These are phyloP conservation scores for Lathyrus oleraceus DNA, from an alignment of 306 rosid genomes.

Conservation along the genomic window DNA sequence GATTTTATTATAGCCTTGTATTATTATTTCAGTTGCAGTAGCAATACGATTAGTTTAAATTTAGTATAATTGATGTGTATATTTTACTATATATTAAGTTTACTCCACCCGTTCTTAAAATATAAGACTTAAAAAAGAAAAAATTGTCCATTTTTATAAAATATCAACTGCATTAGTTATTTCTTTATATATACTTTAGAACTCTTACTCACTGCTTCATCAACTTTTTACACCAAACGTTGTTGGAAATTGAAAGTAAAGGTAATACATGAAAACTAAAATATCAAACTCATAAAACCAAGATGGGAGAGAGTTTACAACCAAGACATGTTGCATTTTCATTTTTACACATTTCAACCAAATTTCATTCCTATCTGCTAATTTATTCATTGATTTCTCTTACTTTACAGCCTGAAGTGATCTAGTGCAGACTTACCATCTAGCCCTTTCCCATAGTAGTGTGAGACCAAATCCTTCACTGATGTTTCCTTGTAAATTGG, in stretches of 20 bases:
- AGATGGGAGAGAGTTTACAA: not conserved
- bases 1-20: too few relatives aligned
- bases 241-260: not conserved
- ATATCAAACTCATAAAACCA: not conserved
- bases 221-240: too few relatives aligned
- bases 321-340: not conserved
- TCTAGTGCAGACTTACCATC: slow-evolving; percentile 28
- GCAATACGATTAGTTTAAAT: too few relatives aligned
- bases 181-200: too few relatives aligned
- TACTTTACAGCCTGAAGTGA: not conserved
- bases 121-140: too few relatives aligned
- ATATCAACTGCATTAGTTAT: too few relatives aligned
- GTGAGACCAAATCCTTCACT: not conserved
- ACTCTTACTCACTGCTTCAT: too few relatives aligned
- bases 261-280: not conserved
- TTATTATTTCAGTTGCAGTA: too few relatives aligned
- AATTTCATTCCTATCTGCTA: not conserved
- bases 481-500: slow-evolving; percentile 24
- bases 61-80: too few relatives aligned
- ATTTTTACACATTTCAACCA: not conserved
- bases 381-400: not conserved
- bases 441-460: slow-evolving; percentile 13
- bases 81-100: too few relatives aligned
- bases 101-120: too few relatives aligned
- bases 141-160: too few relatives aligned